phyloP scores from a whole-genome alignment of 164 flowering plant genomes.

The Stephania cephalantha region DNA sequence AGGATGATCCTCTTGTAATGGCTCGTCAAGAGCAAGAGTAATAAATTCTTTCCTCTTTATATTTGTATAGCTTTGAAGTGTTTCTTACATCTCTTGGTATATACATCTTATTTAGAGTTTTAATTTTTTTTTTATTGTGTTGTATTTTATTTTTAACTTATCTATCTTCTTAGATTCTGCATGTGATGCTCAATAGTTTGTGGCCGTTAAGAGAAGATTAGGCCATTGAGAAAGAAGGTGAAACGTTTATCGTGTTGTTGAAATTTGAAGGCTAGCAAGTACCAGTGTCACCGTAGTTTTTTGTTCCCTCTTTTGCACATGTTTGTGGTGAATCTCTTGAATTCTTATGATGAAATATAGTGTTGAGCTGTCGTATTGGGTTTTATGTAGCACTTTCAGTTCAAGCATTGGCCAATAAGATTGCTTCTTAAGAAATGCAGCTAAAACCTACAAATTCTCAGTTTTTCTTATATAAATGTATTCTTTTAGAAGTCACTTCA shows the following conservation, averaged over 20 bases:
- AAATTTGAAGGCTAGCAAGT: background rate
- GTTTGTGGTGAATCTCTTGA: background rate
- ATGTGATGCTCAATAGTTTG: background rate
- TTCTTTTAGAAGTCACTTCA: background rate
- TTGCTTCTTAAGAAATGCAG: background rate
- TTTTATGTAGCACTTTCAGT: background rate
- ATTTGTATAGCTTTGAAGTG: background rate
- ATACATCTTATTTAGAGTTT: background rate
- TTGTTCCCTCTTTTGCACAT: background rate
- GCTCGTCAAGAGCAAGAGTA: conserved; percentile 63
- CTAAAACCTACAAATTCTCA: background rate
- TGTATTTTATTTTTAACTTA: background rate
- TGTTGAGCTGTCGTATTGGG: background rate
- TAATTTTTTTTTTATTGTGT: too few species aligned
- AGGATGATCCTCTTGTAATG: conserved; percentile 63
- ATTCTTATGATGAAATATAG: background rate
- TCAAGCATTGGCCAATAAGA: background rate
- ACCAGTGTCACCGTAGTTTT: background rate
- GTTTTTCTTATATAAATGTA: background rate
- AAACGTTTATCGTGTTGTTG: background rate
- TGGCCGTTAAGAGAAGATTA: background rate
- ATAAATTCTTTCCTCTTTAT: background rate
- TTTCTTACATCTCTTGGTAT: background rate
- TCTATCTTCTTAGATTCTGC: background rate
- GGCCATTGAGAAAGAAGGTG: background rate